These are phyloP conservation scores for Zymoseptoria tritici DNA, from an alignment of 2,329 filamentous ascomycete species.

Conservation along the genomic window DNA sequence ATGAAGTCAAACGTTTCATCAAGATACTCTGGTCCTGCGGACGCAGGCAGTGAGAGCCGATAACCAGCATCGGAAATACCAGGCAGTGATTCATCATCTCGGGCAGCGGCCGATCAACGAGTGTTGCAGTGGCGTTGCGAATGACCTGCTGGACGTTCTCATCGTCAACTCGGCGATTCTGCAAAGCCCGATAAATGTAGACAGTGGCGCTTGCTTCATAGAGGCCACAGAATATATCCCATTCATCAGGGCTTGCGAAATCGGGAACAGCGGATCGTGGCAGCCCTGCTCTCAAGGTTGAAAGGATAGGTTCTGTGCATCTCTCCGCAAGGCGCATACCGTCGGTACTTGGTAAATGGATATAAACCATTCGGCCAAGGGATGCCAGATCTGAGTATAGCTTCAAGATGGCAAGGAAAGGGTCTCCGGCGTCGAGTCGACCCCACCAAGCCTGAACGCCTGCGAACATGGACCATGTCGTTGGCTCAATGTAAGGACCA, in stretches of 20 bases:
- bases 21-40: not conserved
- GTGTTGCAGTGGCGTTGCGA: constrained; percentile 3
- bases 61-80: constrained; percentile 5
- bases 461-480: not conserved
- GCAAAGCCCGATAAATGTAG: not conserved
- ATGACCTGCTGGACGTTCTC: constrained; percentile 5
- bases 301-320: not conserved
- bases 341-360: not conserved
- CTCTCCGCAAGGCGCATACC: constrained; percentile 1
- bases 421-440: not conserved
- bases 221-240: not conserved
- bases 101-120: constrained; percentile 3
- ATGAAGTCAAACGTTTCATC: not conserved
- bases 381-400: not conserved
- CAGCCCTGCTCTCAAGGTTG: constrained; percentile 38
- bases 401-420: not conserved
- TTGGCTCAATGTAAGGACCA: not conserved
- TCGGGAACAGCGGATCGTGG: constrained; percentile 23
- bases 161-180: constrained; percentile 4
- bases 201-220: not conserved
- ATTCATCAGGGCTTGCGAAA: not conserved
- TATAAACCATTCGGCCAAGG: not conserved
- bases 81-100: constrained; percentile 7
- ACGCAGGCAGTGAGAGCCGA: constrained; percentile 3
- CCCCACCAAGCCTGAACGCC: constrained; percentile 1